These are phyloP conservation scores for Scytalidium lignicola DNA, from an alignment of 2,329 filamentous ascomycete genomes.

Conservation along the genomic window DNA sequence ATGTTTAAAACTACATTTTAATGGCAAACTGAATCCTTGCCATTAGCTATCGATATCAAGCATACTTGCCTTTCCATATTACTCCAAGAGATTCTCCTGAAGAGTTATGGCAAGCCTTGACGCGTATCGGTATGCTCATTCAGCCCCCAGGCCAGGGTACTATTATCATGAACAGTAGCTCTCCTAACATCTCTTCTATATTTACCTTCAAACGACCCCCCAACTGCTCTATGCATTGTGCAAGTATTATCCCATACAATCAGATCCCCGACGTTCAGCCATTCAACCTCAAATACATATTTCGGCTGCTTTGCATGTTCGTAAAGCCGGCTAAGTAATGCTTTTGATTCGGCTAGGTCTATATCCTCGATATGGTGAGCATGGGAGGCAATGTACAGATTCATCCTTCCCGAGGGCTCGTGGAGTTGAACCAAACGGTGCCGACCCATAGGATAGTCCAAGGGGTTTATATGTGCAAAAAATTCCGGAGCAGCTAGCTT, in stretches of 20 bases:
- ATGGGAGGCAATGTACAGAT: constrained; percentile 49
- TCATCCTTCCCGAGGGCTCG: constrained; percentile 44
- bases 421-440: constrained; percentile 48
- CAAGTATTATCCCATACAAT: constrained; percentile 56
- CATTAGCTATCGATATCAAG: no score
- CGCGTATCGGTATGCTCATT: constrained; percentile 29
- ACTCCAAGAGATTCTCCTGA: no score
- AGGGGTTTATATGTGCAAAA: constrained; percentile 37
- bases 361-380: constrained; percentile 46
- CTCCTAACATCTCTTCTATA: constrained; percentile 49
- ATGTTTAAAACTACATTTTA: no score
- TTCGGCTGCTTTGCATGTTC: constrained; percentile 42
- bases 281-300: constrained; percentile 41
- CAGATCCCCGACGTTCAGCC: constrained; percentile 44
- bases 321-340: constrained; percentile 37
- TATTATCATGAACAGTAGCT: constrained; percentile 49
- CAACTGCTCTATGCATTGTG: constrained; percentile 48
- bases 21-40: no score
- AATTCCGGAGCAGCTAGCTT: constrained; percentile 44
- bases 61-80: no score
- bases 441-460: constrained; percentile 21
- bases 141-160: constrained; percentile 36
- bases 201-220: constrained; percentile 42
- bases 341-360: constrained; percentile 26
- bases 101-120: constrained; percentile 25